Evolutionary conservation across 495 filamentous ascomycete species (phyloP).

Genomic region (Bacidia gigantensis): DNA sequence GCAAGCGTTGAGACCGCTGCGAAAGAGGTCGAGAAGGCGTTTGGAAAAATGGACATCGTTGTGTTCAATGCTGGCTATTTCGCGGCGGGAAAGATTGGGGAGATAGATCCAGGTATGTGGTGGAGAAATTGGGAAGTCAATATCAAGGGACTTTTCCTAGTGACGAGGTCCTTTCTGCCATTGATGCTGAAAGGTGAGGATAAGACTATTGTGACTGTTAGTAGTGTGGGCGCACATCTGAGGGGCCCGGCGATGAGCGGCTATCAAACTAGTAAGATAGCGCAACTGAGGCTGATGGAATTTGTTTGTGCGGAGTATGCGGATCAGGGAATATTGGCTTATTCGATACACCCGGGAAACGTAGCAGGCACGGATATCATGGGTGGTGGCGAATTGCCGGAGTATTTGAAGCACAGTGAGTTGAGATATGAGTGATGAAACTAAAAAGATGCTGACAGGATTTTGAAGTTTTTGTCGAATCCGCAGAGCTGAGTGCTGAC

Average conservation of each 20-base stretch:
- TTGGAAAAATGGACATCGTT: constrained; percentile 34
- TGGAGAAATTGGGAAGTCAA: constrained; percentile 34
- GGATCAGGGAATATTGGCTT: constrained; percentile 32
- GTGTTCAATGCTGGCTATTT: constrained; percentile 41
- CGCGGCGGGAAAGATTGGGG: constrained; percentile 26
- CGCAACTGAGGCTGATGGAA: constrained; percentile 35
- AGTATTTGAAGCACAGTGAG: constrained; percentile 3
- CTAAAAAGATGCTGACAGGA: not conserved
- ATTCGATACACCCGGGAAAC: constrained; percentile 34
- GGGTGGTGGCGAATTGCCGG: constrained; percentile 5
- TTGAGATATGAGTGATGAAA: too few species aligned
- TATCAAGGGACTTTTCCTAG: constrained; percentile 32
- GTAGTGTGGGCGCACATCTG: constrained; percentile 29
- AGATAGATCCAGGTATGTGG: constrained; percentile 33
- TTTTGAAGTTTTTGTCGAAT: constrained; percentile 27
- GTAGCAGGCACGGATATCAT: constrained; percentile 13
- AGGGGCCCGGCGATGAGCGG: constrained; percentile 20
- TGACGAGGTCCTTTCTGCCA: constrained; percentile 27
- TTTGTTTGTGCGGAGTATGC: constrained; percentile 27
- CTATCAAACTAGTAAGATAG: constrained; percentile 36
- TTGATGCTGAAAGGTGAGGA: constrained; percentile 33
- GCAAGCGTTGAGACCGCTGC: constrained; percentile 25
- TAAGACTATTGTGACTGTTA: constrained; percentile 36
- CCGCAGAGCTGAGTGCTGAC: constrained; percentile 31
- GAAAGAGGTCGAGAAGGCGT: constrained; percentile 27